Base-by-base conservation (phyloP, 768 basidiomycete species). In the Suillus sp. region DNA sequence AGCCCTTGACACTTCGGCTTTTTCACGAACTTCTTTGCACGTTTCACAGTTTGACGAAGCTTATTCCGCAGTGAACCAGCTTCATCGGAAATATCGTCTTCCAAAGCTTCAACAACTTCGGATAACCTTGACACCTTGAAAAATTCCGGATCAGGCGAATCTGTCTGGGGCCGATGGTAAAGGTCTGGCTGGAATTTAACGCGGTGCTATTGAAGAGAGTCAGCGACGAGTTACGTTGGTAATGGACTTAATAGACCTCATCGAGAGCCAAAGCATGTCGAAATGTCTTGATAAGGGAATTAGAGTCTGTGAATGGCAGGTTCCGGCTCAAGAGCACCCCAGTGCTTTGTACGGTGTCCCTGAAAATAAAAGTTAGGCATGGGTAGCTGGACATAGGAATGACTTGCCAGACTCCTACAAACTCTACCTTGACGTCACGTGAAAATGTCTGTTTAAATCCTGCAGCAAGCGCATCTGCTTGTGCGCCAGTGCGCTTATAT, bases 261-360 rank as follows among this genome's bases (percentile, higher is more conserved):
- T 93, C 91, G 43, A 94, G 83, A 13, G 92, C 78, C 25, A 93
- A 77, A 0, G 91, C 92, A 55, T 95, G 92, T 18, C 92, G 80
- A 73, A 93, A 92, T 4, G 81, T 83, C 77, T 81, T 86, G 71
- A 93, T 87, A 13, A 81, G 80, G 25, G 74, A 78, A 69, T 92
- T 90, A 20, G 82, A 79, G 51, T 79, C 79, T 0, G 88, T 86
- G 66, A 92, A 93, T 0, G 92, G 92, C 32, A 93, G 76, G 1
- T 78, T 81, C 10, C 83, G 79, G 3, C 81, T 77, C 75, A 80
- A 76, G n/a, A 93, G 62, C 1, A 89, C 67, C 0, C 92, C 92
- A 25, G 91, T 91, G 60, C 89, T 89, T 9, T 87, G 79, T 3
- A 94, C 91, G 0, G 92, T 94, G 63, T 94, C 92, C 92, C 91